A percentile compares a stretch with the other conserved stretches of the same genome.
These are phyloP conservation scores for Penicillium paneum DNA, from an alignment of 2,329 filamentous ascomycete genomes.

Conservation along the genomic window DNA sequence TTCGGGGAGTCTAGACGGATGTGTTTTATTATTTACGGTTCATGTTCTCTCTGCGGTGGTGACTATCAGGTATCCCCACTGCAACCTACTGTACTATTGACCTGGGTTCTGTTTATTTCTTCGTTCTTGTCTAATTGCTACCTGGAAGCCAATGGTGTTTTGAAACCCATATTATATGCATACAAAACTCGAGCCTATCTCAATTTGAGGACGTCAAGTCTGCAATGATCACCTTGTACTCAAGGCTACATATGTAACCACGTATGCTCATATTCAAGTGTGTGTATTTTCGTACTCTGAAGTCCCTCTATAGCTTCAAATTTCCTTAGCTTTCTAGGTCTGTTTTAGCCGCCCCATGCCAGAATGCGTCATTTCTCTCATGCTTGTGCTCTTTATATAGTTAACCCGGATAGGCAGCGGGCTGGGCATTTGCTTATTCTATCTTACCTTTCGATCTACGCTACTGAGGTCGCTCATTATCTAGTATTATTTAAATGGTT, in stretches of 20 bases:
- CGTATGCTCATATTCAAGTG: neutral
- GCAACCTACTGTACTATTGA: constrained; percentile 32
- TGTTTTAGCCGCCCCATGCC: neutral
- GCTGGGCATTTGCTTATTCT: neutral
- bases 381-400: neutral
- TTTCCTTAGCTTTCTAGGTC: neutral
- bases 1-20: constrained; percentile 47
- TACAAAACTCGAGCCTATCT: constrained; percentile 22
- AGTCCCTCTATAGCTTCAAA: neutral
- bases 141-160: constrained; percentile 12
- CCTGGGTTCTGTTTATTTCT: constrained; percentile 16
- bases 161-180: constrained; percentile 21
- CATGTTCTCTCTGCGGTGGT: constrained; percentile 10
- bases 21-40: constrained; percentile 9
- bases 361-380: neutral
- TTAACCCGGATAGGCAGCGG: neutral
- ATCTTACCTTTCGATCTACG: neutral
- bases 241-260: neutral
- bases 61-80: constrained; percentile 12
- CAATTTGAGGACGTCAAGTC: constrained; percentile 1
- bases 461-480: neutral
- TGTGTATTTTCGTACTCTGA: neutral
- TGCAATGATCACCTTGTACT: neutral
- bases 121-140: constrained; percentile 18
- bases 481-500: too few relatives aligned